These are phyloP conservation scores for Torulaspora pretoriensis DNA, from an alignment of 1,139 yeast genomes.

Conservation along the genomic window DNA sequence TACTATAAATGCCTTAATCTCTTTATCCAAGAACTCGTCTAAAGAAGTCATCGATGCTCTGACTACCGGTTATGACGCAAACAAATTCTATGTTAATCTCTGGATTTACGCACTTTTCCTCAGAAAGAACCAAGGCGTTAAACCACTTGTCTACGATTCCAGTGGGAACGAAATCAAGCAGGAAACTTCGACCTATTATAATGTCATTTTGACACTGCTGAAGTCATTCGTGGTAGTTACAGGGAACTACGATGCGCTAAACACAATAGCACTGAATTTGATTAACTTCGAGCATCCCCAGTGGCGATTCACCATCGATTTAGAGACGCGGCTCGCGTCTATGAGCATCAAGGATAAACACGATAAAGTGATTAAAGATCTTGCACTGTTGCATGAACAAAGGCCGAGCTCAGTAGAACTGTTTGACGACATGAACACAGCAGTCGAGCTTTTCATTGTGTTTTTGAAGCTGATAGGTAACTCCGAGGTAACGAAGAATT, in stretches of 20 bases:
- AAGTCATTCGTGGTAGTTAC: conserved; percentile 47
- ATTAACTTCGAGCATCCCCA: conserved; percentile 43
- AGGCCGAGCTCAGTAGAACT: conserved; percentile 32
- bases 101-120: conserved; percentile 64
- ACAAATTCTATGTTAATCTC: conserved; percentile 41
- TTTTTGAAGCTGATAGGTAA: conserved; percentile 52
- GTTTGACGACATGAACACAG: conserved; percentile 49
- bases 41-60: conserved; percentile 43
- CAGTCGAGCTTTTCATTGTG: conserved; percentile 45
- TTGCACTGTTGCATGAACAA: conserved; percentile 5
- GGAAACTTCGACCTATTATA: conserved; percentile 30
- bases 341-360: conserved; percentile 35
- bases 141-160: conserved; percentile 28
- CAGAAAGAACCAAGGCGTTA: conserved; percentile 38
- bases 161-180: conserved; percentile 13
- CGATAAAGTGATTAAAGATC: not conserved
- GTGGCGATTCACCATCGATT: conserved; percentile 47
- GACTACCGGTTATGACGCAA: conserved; percentile 33
- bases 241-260: conserved; percentile 38
- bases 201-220: conserved; percentile 47
- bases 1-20: conserved; percentile 58
- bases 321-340: conserved; percentile 52
- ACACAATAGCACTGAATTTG: conserved; percentile 44
- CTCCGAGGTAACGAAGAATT: conserved; percentile 43
- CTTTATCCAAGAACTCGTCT: conserved; percentile 53